These are phyloP conservation scores for Solanum stenotomum DNA, from an alignment of 257 asterid species.

Conservation along the genomic window DNA sequence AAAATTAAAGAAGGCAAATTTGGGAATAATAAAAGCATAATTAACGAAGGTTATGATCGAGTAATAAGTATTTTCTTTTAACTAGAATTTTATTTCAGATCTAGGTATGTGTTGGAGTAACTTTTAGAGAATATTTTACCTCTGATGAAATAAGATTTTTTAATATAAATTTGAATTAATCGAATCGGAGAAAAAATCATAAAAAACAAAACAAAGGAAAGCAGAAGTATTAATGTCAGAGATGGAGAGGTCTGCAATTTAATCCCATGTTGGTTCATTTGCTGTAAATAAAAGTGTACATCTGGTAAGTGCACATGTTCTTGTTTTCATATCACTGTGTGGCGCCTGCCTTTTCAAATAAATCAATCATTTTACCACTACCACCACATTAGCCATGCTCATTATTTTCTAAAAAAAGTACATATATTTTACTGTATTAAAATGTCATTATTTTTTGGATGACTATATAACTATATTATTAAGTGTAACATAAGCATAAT, in stretches of 20 bases:
- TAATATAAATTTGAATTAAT: no score
- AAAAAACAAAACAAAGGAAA: neutral
- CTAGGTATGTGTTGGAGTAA: no score
- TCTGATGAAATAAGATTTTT: rapidly evolving
- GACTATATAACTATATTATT: neutral
- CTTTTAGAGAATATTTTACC: rapidly evolving
- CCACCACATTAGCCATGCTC: neutral
- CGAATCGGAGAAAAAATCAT: no score
- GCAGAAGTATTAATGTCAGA: neutral
- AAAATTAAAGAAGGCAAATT: neutral
- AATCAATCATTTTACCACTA: neutral
- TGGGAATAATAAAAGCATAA: neutral
- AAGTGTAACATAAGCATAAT: neutral
- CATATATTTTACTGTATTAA: neutral
- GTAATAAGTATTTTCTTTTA: neutral
- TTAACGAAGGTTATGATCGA: neutral
- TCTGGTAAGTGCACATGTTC: neutral
- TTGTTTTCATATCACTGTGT: neutral
- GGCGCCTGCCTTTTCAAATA: neutral
- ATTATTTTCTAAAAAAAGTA: neutral
- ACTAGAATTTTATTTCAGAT: no score
- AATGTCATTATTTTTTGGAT: neutral
- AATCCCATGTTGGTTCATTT: neutral
- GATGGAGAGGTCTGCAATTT: neutral
- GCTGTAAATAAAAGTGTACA: neutral